These are phyloP conservation scores for Daldinia childiae DNA, from an alignment of 495 filamentous ascomycete genomes.

Conservation along the genomic window DNA sequence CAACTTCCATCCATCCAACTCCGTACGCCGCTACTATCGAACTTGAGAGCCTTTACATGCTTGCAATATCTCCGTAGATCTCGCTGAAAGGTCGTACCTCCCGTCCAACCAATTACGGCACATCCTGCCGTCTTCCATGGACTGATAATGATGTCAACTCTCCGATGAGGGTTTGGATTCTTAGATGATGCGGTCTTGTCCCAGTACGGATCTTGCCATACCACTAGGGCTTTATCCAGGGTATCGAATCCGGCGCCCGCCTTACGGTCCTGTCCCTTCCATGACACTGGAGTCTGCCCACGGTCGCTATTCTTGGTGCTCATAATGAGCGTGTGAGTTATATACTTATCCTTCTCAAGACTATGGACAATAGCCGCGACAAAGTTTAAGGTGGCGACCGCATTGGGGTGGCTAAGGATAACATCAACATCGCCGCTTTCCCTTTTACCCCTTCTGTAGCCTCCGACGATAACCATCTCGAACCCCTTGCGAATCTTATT, in stretches of 20 bases:
- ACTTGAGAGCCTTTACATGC: slow-evolving; percentile 76
- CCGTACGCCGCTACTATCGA: slow-evolving; percentile 88
- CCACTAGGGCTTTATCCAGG: slow-evolving; percentile 89
- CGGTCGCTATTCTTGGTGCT: slow-evolving; percentile 72
- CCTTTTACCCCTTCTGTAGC: slow-evolving; percentile 84
- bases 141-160: slow-evolving; percentile 93
- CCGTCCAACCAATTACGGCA: slow-evolving; percentile 87
- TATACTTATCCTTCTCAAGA: slow-evolving; percentile 72
- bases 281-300: slow-evolving; percentile 70
- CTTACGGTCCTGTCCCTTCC: slow-evolving; percentile 54
- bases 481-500: slow-evolving; percentile 62
- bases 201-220: slow-evolving; percentile 87
- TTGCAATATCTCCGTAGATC: slow-evolving; percentile 86
- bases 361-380: slow-evolving; percentile 71
- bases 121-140: slow-evolving; percentile 91
- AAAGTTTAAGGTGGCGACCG: slow-evolving; percentile 69
- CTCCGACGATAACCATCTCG: slow-evolving; percentile 80
- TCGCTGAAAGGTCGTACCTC: slow-evolving; percentile 87
- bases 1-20: slow-evolving; percentile 69
- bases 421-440: slow-evolving; percentile 84
- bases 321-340: slow-evolving; percentile 84
- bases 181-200: slow-evolving; percentile 51
- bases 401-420: slow-evolving; percentile 81
- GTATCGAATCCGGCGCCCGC: slow-evolving; percentile 76
- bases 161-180: slow-evolving; percentile 79